Conservation (phyloP, 2,329 filamentous ascomycete species). For the Fusarium buxicola region DNA sequence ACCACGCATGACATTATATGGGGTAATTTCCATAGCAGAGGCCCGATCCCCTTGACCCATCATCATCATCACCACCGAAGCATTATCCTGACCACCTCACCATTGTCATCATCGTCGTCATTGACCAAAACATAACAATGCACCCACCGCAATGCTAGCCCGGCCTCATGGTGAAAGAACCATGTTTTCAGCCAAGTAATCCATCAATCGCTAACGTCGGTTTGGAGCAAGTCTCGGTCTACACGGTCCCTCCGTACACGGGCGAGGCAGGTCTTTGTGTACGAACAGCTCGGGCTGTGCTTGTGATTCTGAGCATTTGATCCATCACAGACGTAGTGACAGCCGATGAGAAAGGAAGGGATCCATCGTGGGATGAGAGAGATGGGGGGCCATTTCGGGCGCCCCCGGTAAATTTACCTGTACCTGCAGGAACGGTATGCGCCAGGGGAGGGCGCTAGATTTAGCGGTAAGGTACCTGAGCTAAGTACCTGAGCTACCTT, state of each 20-base stretch:
- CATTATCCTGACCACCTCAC: background rate
- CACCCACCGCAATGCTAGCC: slow-evolving; percentile 1
- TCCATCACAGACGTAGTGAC: background rate
- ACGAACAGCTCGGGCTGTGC: no score
- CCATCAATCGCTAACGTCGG: no score
- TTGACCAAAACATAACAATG: slow-evolving; percentile 11
- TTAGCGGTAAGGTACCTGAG: slow-evolving; percentile 39
- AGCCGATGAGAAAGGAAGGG: background rate
- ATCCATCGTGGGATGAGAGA: slow-evolving; percentile 2
- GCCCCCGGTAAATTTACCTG: slow-evolving; percentile 17
- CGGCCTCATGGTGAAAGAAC: slow-evolving; percentile 7
- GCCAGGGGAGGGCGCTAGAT: slow-evolving; percentile 35
- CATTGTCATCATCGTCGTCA: slow-evolving; percentile 14
- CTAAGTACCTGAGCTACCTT: slow-evolving; percentile 18
- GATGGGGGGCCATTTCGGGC: slow-evolving; percentile 1
- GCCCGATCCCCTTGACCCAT: slow-evolving; percentile 12
- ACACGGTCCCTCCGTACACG: background rate
- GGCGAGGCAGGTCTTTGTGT: no score
- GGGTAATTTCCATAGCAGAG: slow-evolving; percentile 6
- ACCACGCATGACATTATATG: background rate
- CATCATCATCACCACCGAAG: background rate
- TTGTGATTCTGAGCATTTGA: no score
- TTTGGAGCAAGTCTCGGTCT: background rate
- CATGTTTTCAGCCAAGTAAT: background rate
- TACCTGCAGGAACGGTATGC: slow-evolving; percentile 49